Evolutionary conservation across 148 eudicot species (phyloP), one percentile per base, ranked within the genome.

Genomic region (Cornus kousa): DNA sequence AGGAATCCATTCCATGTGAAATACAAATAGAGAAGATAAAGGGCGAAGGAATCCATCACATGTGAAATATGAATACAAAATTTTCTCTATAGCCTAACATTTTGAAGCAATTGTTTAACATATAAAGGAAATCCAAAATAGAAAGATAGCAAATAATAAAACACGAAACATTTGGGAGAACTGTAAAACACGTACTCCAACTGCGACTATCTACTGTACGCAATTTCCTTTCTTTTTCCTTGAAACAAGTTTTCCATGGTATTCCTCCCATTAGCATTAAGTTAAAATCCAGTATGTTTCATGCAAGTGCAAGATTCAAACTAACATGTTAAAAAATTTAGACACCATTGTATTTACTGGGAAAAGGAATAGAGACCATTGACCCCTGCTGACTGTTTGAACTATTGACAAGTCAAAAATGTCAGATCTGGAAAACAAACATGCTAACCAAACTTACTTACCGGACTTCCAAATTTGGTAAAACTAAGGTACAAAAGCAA

Each of bases 81-180:
- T n/a, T 65, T 23, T 23, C 31, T 31, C 32, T 73, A 35, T 10
- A 19, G 48, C 68, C n/a, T 73, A 22, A 71, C 46, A 48, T 43
- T 71, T 22, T 22, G 12, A 62, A 60, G 31, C 60, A 66, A 66
- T 3, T 24, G 16, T 24, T 4, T 39, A 39, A 65, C 28, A 4
- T 11, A 22, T 10, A 19, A 19, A 1, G 6, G 62, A 35, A 62
- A 35, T 16, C 28, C 39, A 74, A 62, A 35, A 10, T 37, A 74
- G 48, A 5, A 17, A 32, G 28, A 22, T 17, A 39, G 17, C 33
- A 65, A 4, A 62, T 62, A 20, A 24, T 14, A 65, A 75, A 62
- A 48, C 78, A 75, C 19, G 78, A 43, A 75, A 40, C 55, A 57
- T 32, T 33, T 32, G 48, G 33, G 65, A 73, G 33, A 73, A 40